Evolutionary conservation across 75 land plant species (phyloP), one percentile per base, ranked within the genome.

Genomic region (Sequoiadendron giganteum): DNA sequence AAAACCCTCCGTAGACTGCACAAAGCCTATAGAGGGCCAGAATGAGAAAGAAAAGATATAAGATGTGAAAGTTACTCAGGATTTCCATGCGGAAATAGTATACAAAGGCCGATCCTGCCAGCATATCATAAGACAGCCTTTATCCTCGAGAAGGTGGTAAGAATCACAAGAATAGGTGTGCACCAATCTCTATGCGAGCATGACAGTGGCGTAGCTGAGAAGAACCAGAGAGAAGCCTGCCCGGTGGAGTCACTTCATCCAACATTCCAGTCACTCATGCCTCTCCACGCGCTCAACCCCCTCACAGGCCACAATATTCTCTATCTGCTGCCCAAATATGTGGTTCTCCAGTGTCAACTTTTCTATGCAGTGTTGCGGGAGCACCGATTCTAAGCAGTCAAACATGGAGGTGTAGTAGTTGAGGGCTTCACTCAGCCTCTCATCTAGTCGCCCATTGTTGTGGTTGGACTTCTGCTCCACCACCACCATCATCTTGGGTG

Each of bases 401-500:
- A 96, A 96, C 75, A 96, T 89, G 18, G 98, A 92, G 3, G 93
- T 93, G 76, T 96, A 96, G 86, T 87, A 94, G 85, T 94, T 87
- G 15, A 96, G 86, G 1, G 97, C 94, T 56, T 93, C 97, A 48
- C 87, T 82, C 52, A 96, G 87, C 87, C 97, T 90, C 70, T 95
- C 96, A 90, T 87, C 92, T 34, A 96, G 87, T 0, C 87, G 86
- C 5, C 86, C 34, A 0, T 93, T 92, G 73, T 96, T 96, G 87
- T 96, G 98, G 90, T 93, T 94, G 14, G 96, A 93, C 82, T 96
- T 96, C 87, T 96, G 97, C 90, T 96, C 98, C 14, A 94, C 89
- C 30, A 94, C 91, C 55, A 96, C 92, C 95, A 96, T 93, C 85
- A 95, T 54, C 65, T 95, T 96, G 3, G 97, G 98, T 2, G 91